Conservation (phyloP, 2,329 filamentous ascomycete genomes). For the Thelonectria rubi region DNA sequence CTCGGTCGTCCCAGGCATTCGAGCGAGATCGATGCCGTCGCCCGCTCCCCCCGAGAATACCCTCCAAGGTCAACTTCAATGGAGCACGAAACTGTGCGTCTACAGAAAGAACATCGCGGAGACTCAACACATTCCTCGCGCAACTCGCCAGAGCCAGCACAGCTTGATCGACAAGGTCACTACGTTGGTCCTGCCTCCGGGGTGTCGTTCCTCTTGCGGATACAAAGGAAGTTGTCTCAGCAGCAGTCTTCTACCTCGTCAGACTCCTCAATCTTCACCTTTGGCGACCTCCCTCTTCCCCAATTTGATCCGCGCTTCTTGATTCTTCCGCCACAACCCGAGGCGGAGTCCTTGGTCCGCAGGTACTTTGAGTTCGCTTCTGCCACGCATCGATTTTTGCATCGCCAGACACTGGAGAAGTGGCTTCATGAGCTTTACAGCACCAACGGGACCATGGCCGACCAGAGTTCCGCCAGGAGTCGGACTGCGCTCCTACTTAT, state of each 20-base stretch:
- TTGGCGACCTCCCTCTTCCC: slow-evolving; percentile 59
- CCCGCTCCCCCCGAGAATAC: slow-evolving; percentile 20
- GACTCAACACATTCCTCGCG: slow-evolving; percentile 28
- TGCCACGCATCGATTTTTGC: slow-evolving; percentile 64
- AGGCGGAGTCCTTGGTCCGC: slow-evolving; percentile 48
- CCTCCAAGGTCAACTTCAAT: slow-evolving; percentile 26
- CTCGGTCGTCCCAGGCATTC: neutral
- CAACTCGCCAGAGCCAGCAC: slow-evolving; percentile 31
- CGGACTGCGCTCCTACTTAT: slow-evolving; percentile 57
- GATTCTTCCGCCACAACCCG: slow-evolving; percentile 50
- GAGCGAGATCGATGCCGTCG: neutral
- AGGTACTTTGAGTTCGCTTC: slow-evolving; percentile 65
- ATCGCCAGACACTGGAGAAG: slow-evolving; percentile 57
- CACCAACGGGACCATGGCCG: slow-evolving; percentile 39
- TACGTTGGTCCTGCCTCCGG: slow-evolving; percentile 36
- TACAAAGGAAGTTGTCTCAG: slow-evolving; percentile 48
- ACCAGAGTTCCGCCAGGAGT: slow-evolving; percentile 28
- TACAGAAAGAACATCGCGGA: slow-evolving; percentile 3
- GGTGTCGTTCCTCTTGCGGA: slow-evolving; percentile 30
- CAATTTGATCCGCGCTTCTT: slow-evolving; percentile 47
- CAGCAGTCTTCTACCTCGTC: slow-evolving; percentile 50
- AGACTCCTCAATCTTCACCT: slow-evolving; percentile 56
- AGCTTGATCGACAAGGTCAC: slow-evolving; percentile 31
- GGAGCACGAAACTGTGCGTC: slow-evolving; percentile 14
- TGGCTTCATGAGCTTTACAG: slow-evolving; percentile 55